Evolutionary conservation across 495 filamentous ascomycete genomes (phyloP).

Genomic region (Pseudomonodictys pantanalensis): DNA sequence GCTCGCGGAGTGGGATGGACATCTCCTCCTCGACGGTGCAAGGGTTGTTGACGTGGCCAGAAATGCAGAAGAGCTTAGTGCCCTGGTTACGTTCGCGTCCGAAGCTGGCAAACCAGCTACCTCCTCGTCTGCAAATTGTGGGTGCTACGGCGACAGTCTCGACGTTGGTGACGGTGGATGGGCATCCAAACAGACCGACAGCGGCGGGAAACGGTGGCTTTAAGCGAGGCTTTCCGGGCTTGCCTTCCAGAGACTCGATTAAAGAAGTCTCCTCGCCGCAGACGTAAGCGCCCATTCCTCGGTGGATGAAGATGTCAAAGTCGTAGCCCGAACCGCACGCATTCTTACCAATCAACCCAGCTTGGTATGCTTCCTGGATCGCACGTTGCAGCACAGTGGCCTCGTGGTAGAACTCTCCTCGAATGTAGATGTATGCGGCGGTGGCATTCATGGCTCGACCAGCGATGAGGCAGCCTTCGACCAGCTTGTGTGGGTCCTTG

Average conservation of each 20-base stretch:
- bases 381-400: conserved; percentile 89
- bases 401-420: conserved; percentile 97
- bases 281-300: conserved; percentile 94
- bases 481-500: conserved; percentile 97
- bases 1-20: conserved; percentile 88
- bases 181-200: conserved; percentile 96
- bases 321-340: conserved; percentile 95
- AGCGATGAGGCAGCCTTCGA: conserved; percentile 95
- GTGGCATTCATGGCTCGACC: conserved; percentile 97
- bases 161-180: conserved; percentile 95
- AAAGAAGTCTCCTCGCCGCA: conserved; percentile 97
- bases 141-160: conserved; percentile 94
- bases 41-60: conserved; percentile 97
- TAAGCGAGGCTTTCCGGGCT: conserved; percentile 95
- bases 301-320: conserved; percentile 95
- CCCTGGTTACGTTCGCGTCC: conserved; percentile 93
- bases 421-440: conserved; percentile 98
- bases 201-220: conserved; percentile 98
- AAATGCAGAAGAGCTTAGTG: conserved; percentile 98
- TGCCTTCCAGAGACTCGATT: conserved; percentile 97
- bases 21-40: conserved; percentile 98
- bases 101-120: conserved; percentile 86
- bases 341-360: conserved; percentile 94
- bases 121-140: conserved; percentile 90
- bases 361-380: conserved; percentile 95